These are phyloP conservation scores for Ogataea degrootiae DNA, from an alignment of 805 yeast genomes.

Conservation along the genomic window DNA sequence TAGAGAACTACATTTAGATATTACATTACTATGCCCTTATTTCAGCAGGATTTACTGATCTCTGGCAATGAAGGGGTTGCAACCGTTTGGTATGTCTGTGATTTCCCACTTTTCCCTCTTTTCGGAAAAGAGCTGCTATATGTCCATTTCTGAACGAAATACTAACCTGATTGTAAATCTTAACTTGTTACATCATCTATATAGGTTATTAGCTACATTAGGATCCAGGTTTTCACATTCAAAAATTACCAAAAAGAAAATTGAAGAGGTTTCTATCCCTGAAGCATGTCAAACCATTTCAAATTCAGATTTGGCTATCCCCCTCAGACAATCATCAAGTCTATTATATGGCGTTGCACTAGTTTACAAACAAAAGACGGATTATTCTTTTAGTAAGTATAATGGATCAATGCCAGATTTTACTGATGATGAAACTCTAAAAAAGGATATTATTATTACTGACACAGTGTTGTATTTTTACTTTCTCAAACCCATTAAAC, in stretches of 20 bases:
- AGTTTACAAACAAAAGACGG: constrained; percentile 45
- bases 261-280: constrained; percentile 38
- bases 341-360: constrained; percentile 46
- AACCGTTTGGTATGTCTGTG: constrained; percentile 25
- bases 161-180: background rate
- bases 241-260: constrained; percentile 26
- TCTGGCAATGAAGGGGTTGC: constrained; percentile 20
- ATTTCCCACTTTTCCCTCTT: background rate
- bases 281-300: constrained; percentile 32
- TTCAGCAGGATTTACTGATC: constrained; percentile 16
- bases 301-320: constrained; percentile 12
- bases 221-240: constrained; percentile 21
- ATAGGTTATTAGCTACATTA: constrained; percentile 28
- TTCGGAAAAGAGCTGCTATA: background rate
- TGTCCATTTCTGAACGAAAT: background rate
- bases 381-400: constrained; percentile 34
- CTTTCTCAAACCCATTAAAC: background rate
- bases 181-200: background rate
- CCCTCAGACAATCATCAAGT: constrained; percentile 36
- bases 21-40: constrained; percentile 3
- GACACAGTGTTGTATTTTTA: background rate
- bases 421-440: no score
- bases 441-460: background rate
- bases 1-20: background rate
- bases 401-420: background rate